Conservation (phyloP, 23 red algal species). For the Cyanidiococcus yangmingshanensis region DNA sequence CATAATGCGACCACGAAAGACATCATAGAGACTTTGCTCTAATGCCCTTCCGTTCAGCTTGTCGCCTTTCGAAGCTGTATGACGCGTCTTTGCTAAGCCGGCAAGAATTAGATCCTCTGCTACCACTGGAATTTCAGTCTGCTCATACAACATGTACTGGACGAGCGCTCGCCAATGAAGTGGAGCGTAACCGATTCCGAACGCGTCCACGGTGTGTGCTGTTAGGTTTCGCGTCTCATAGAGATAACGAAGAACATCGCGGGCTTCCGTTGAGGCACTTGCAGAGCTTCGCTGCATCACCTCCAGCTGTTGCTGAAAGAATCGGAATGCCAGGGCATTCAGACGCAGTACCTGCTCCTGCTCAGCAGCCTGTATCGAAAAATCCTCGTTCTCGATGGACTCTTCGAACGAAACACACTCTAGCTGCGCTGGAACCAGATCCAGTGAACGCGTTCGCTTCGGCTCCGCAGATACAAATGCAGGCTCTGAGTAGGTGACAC, state of each 20-base stretch:
- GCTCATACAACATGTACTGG: conserved; percentile 27
- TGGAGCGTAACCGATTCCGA: conserved; percentile 45
- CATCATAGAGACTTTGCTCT: conserved; percentile 34
- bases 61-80: background rate
- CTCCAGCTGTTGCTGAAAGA: background rate
- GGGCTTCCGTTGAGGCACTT: background rate
- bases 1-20: conserved; percentile 64
- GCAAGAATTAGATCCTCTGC: conserved; percentile 35
- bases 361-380: conserved; percentile 23
- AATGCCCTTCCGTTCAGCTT: conserved; percentile 13
- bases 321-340: background rate
- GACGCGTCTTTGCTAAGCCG: conserved; percentile 27
- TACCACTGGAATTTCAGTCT: background rate
- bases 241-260: background rate
- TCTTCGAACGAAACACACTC: background rate
- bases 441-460: background rate
- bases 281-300: background rate
- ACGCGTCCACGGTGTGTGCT: conserved; percentile 20
- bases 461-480: background rate
- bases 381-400: background rate
- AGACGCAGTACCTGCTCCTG: conserved; percentile 18
- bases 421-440: background rate
- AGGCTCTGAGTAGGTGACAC: background rate
- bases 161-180: background rate
- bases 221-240: conserved; percentile 14